Conservation (phyloP, 176 grass and related monocot genomes). For the Oryza meyeriana region DNA sequence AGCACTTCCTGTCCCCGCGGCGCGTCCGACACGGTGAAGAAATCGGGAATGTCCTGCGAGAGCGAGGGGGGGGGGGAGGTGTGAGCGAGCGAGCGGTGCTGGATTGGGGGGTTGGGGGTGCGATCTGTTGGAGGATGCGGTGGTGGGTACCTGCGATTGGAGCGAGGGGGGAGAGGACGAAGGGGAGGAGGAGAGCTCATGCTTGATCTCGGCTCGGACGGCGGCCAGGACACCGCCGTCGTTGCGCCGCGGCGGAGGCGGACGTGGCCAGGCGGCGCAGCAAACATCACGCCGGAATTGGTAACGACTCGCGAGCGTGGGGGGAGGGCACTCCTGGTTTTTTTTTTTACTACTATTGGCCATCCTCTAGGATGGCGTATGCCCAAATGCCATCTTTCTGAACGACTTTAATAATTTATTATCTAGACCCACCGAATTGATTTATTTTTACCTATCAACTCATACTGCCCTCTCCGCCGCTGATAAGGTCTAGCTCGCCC, state of each 20-base stretch:
- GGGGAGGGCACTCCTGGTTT: too few relatives aligned
- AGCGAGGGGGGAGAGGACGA: neutral
- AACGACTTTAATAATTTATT: too few relatives aligned
- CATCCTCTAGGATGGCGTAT: too few relatives aligned
- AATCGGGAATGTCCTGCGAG: slow-evolving; percentile 36
- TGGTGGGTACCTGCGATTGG: slow-evolving; percentile 22
- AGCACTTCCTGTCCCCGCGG: slow-evolving; percentile 54
- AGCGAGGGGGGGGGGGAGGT: neutral
- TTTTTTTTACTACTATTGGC: too few relatives aligned
- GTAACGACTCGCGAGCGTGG: too few relatives aligned
- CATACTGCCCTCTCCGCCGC: too few relatives aligned
- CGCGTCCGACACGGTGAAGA: slow-evolving; percentile 43
- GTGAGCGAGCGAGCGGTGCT: neutral
- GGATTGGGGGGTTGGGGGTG: neutral
- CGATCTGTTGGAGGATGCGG: neutral
- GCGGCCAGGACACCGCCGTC: slow-evolving; percentile 51
- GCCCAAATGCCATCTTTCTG: too few relatives aligned
- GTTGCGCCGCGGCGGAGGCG: slow-evolving; percentile 23
- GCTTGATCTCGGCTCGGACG: slow-evolving; percentile 52
- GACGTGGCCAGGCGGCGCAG: slow-evolving; percentile 26
- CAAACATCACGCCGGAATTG: slow-evolving; percentile 12
- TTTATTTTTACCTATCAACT: too few relatives aligned
- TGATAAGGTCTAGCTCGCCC: too few relatives aligned
- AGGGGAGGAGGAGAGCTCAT: slow-evolving; percentile 49
- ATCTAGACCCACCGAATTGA: too few relatives aligned